Base-by-base conservation (phyloP, 108 stramenopile species). In the Fragilaria radians region DNA sequence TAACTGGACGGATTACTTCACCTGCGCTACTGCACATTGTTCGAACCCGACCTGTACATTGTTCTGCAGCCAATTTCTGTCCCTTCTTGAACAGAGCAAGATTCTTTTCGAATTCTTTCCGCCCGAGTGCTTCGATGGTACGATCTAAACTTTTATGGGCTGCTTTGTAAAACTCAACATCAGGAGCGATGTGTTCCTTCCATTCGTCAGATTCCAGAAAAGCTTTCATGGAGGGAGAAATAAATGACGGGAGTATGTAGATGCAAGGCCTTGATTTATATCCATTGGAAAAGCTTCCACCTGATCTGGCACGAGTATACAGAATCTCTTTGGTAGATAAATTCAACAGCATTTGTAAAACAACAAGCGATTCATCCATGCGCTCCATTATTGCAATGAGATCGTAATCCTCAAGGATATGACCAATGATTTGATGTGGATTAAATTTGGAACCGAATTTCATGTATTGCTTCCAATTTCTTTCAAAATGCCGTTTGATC, bases 91-190 rank as follows among this genome's bases (percentile, higher is more conserved):
- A 76, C 28, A 30, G 17, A 36, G 23, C 18, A 26, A 79, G 49
- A 0, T 67, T 60, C 14, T 32, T 31, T 17, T 76, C 49, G 28
- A 82, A 67, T 36, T 45, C 19, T 24, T 63, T 51, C 5, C 74
- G 57, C 17, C 81, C 81, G 48, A 82, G 54, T 3, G 29, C 36
- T 21, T 78, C 67, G 55, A 82, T 82, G 29, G 81, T 82, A 27
- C 32, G 28, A 52, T 82, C 81, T 22, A 82, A 47, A 54, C 70
- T 72, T 29, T 28, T 18, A 30, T 73, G 71, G 23, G 64, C 81
- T 19, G 81, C 81, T 3, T 69, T 9, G 46, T 76, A 63, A 3
- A 82, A 52, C n/a, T 67, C 31, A 1, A 24, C 18, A 52, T 82
- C 81, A 1, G 33, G 14, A 18, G n/a, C 36, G 17, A 63, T 59